Base-by-base conservation (phyloP, 805 yeast species). In the Teunomyces tritomae region DNA sequence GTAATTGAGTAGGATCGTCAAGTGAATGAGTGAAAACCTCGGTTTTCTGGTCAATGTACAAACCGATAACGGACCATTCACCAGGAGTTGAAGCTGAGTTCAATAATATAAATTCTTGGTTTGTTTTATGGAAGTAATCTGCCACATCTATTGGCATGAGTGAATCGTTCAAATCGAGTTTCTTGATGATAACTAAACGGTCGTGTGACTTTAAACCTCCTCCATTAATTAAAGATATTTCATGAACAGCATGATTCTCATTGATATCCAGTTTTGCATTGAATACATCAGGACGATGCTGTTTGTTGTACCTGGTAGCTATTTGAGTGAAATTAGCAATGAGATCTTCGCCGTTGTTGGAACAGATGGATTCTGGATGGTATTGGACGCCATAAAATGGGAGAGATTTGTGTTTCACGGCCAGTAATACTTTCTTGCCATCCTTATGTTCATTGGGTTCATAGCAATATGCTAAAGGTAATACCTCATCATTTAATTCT, bases 301-400 rank as follows among this genome's bases (percentile, higher is more conserved):
- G 20, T 7, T 27, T 28, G 47, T 76, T 74, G 61, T 62, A 73
- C 3, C 54, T 46, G 3, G 46, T 39, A 3, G 87, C 83, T 11
- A 79, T 49, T 0, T 39, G 28, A 74, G 85, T 81, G 61, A 92
- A 92, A 59, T 87, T 87, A 8, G 56, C 52, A 3, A 91, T 64
- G 44, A 94, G 62, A 8, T 62, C 57, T 2, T 60, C 73, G 1
- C 99, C 99, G 41, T 68, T 57, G 10, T 74, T 70, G 0, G 97
- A 89, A 57, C 96, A 89, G 34, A 92, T 82, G 1, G 97, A 89
- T 60, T 94, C 99, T 0, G 99, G 99, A 59, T 94, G 99, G 59
- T 91, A 95, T 59, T 94, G 99, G 2, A 94, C 97, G 0, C 96
- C 99, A 63, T 74, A 92, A 70, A 86, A 87, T 0, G 97, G 97